phyloP scores from a whole-genome alignment of 176 grass and related monocot genomes.

The Typha latifolia region DNA sequence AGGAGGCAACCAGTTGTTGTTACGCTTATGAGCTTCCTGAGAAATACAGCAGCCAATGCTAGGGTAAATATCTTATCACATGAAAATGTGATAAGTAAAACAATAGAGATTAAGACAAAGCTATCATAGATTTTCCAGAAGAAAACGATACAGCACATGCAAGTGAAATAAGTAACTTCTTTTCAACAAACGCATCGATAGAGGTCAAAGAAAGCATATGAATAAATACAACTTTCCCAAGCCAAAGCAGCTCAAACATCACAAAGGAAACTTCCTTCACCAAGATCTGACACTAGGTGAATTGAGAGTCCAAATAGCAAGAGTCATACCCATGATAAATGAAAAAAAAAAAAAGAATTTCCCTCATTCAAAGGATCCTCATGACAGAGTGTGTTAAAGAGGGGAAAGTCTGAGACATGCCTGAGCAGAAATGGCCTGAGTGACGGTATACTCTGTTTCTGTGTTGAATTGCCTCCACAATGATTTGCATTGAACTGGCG shows the following conservation, averaged over 20 bases:
- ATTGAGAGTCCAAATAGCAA: background rate
- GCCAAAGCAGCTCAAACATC: background rate
- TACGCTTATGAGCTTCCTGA: slow-evolving; percentile 95
- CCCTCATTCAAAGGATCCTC: background rate
- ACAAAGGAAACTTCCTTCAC: no score
- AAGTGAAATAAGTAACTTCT: background rate
- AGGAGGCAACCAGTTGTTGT: slow-evolving; percentile 94
- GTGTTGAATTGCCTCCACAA: slow-evolving; percentile 92
- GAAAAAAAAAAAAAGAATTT: background rate
- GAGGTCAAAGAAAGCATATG: background rate
- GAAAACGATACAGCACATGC: no score
- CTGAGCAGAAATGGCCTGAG: slow-evolving; percentile 89
- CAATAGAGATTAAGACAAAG: background rate
- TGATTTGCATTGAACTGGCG: slow-evolving; percentile 84
- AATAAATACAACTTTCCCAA: background rate
- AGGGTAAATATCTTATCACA: background rate
- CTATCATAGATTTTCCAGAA: background rate
- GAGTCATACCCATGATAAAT: background rate
- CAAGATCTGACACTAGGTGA: background rate
- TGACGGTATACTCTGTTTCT: slow-evolving; percentile 88
- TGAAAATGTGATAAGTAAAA: background rate
- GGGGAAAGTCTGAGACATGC: slow-evolving; percentile 19
- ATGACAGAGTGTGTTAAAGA: background rate
- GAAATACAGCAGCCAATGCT: slow-evolving; percentile 14
- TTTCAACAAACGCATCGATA: background rate